Evolutionary conservation across 495 filamentous ascomycete species (phyloP), one percentile per base, ranked within the genome.

Genomic region (Apiosordaria backusii): DNA sequence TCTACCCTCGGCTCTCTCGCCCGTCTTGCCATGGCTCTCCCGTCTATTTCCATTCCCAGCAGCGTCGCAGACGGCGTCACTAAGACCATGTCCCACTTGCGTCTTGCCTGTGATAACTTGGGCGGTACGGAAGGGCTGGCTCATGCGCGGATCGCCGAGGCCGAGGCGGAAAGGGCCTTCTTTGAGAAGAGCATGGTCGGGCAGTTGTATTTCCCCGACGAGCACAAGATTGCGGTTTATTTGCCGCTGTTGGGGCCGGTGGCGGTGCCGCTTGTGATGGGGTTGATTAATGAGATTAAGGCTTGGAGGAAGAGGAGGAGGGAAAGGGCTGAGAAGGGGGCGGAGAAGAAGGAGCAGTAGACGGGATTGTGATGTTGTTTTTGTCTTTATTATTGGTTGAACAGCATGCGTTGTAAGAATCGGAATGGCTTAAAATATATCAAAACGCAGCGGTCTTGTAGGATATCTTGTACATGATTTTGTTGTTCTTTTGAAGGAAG

Each of bases 121-220:
- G 82, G 83, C 19, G 86, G 86, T 5, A 74, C 78, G 3, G 80
- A 84, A 21, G 83, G 83, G 1, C 80, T 99, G 40, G 86, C 87
- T 61, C 88, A 91, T 73, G 93, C 93, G 1, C 83, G 90, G 7
- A 87, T 93, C 18, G 96, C 96, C 5, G 93, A 97, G 74, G 84
- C 83, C 2, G 91, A 96, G 71, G 95, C 92, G 0, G 96, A 99
- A 78, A 88, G 89, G 61, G 95, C 93, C 3, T 99, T 99, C 77
- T 99, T 99, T 71, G 96, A 99, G 80, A 97, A 96, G 77, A 96
- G 90, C 72, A 99, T 99, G 95, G 95, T 99, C 53, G 95, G 95
- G 0, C 95, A 98, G 79, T 88, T 97, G 26, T 67, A 97, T 91
- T 85, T 99, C 92, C 95, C 95, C 1, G 96, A 99, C 72, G 95